Base-by-base conservation (phyloP, 2,329 filamentous ascomycete genomes). In the Fusarium coffeatum region DNA sequence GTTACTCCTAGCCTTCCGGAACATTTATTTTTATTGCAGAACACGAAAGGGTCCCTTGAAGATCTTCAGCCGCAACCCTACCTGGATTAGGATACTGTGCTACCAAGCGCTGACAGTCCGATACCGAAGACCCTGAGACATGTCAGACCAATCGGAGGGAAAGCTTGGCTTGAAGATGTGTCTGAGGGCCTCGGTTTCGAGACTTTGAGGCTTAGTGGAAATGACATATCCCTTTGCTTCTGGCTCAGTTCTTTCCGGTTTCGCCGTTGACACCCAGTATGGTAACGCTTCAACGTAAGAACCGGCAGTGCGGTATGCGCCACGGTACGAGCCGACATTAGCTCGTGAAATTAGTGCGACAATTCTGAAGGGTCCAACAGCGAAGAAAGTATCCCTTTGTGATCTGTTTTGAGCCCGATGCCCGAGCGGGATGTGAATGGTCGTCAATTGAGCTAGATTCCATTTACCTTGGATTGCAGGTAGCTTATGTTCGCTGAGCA, bases 351-450 rank as follows among this genome's bases (percentile, higher is more conserved):
- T 16, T 42, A 10, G n/a, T 23, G 27, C 28, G 10, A 53, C 25
- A 53, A 1, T 18, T 3, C 2, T 11, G 16, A 9, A 27, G 10
- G 22, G 42, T 18, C 42, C 22, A 16, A n/a, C 9, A n/a, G n/a
- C n/a, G n/a, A n/a, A n/a, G n/a, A n/a, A n/a, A n/a, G n/a, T n/a
- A n/a, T n/a, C n/a, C n/a, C n/a, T n/a, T n/a, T n/a, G n/a, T n/a
- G n/a, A n/a, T n/a, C n/a, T n/a, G n/a, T n/a, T n/a, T n/a, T n/a
- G n/a, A n/a, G n/a, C n/a, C n/a, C n/a, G n/a, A n/a, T n/a, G n/a
- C n/a, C n/a, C n/a, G 15, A 34, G 8, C 8, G 0, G 0, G 9
- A 9, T 34, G 30, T 1, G 8, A 5, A 16, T 1, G 9, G 3
- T 16, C 15, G 5, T 1, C 1, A 9, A 34, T 16, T 34, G n/a